Evolutionary conservation across 306 rosid genomes (phyloP).

Genomic region (Corylus heterophylla): DNA sequence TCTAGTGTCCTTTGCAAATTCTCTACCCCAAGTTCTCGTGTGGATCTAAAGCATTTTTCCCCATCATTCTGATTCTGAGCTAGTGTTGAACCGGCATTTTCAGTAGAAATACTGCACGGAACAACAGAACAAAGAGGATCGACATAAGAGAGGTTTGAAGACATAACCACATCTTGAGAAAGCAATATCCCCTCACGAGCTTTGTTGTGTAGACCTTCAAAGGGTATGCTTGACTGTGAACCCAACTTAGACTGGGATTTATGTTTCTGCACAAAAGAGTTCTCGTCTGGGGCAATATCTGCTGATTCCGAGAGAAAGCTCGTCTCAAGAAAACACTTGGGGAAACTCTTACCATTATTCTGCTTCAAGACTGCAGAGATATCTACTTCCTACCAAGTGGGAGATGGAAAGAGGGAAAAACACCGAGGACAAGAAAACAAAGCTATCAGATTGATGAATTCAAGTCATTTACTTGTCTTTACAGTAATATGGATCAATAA

Average conservation of each 20-base stretch:
- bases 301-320: conserved; percentile 87
- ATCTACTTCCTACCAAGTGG: conserved; percentile 49
- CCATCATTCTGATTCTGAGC: conserved; percentile 31
- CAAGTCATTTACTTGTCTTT: background rate
- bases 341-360: conserved; percentile 31
- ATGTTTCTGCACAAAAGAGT: conserved; percentile 59
- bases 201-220: conserved; percentile 41
- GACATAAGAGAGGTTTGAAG: conserved; percentile 55
- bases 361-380: conserved; percentile 33
- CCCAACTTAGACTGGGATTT: conserved; percentile 38
- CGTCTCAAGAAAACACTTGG: conserved; percentile 56
- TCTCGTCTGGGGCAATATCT: conserved; percentile 66
- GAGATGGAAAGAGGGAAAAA: conserved; percentile 30
- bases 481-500: background rate
- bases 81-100: conserved; percentile 30
- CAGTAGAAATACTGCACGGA: conserved; percentile 76
- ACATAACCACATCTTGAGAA: conserved; percentile 68
- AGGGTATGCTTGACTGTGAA: conserved; percentile 55
- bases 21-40: conserved; percentile 41
- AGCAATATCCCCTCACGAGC: conserved; percentile 35
- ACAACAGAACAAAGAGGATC: conserved; percentile 94
- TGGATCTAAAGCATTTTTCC: conserved; percentile 30
- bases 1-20: conserved; percentile 32
- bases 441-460: conserved; percentile 29
- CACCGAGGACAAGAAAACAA: conserved; percentile 21